These are phyloP conservation scores for Arabidopsis thaliana DNA, from an alignment of 345 rosid genomes.

Conservation along the genomic window TAIR10.1 NC_003070.9:27931001-27931500, in stretches of 20 bases:
- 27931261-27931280: neutral
- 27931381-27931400: neutral
- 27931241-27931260: neutral
- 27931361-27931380: neutral
- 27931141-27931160: neutral
- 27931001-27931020: slow-evolving; percentile 80
- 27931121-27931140: neutral
- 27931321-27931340: neutral
- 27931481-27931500: neutral
- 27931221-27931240: neutral
- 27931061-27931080: slow-evolving; percentile 56
- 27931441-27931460: neutral
- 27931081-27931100: slow-evolving; percentile 48
- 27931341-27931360: neutral
- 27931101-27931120: neutral
- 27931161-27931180: too few species aligned
- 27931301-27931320: neutral
- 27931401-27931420: neutral
- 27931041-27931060: slow-evolving; percentile 41
- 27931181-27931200: neutral
- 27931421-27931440: neutral
- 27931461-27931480: neutral
- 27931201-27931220: neutral
- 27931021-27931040: slow-evolving; percentile 65
- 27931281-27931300: neutral